Percentiles rank a stretch among this genome's conserved stretches.
Conservation (phyloP, 2,329 filamentous ascomycete genomes). For the Delphinella strobiligena region DNA sequence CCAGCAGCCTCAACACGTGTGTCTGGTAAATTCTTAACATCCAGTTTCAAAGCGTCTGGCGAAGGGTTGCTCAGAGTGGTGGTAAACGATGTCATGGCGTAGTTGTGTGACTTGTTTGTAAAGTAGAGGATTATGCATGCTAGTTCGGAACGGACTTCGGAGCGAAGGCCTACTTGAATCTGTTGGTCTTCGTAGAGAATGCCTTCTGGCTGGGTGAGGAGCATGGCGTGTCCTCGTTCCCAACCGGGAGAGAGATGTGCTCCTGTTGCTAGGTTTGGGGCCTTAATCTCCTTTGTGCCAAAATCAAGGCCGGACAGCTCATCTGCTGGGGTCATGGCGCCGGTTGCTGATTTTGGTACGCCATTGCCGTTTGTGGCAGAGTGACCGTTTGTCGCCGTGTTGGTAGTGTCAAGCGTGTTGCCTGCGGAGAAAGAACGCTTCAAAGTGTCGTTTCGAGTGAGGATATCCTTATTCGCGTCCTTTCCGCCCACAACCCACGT, state of each 20-base stretch:
- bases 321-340: slow-evolving; percentile 26
- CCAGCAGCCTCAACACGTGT: slow-evolving; percentile 60
- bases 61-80: slow-evolving; percentile 76
- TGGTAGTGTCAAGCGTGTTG: slow-evolving; percentile 22
- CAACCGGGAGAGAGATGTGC: slow-evolving; percentile 89
- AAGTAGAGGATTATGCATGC: slow-evolving; percentile 95
- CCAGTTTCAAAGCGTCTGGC: slow-evolving; percentile 61
- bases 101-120: slow-evolving; percentile 76
- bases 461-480: slow-evolving; percentile 73
- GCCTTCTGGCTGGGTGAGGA: slow-evolving; percentile 71
- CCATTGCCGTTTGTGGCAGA: slow-evolving; percentile 14
- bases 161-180: slow-evolving; percentile 81
- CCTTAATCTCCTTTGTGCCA: slow-evolving; percentile 38
- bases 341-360: slow-evolving; percentile 17
- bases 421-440: slow-evolving; percentile 68
- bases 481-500: slow-evolving; percentile 98
- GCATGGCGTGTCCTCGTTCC: slow-evolving; percentile 76
- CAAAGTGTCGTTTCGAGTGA: slow-evolving; percentile 69
- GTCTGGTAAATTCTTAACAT: slow-evolving; percentile 80
- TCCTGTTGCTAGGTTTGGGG: slow-evolving; percentile 80
- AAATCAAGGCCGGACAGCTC: slow-evolving; percentile 80
- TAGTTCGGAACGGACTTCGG: slow-evolving; percentile 90
- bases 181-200: slow-evolving; percentile 92
- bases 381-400: slow-evolving; percentile 29
- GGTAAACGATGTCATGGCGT: slow-evolving; percentile 75